These are phyloP conservation scores for Streptanthus diversifolius DNA, from an alignment of 345 rosid genomes.

Conservation along the genomic window DNA sequence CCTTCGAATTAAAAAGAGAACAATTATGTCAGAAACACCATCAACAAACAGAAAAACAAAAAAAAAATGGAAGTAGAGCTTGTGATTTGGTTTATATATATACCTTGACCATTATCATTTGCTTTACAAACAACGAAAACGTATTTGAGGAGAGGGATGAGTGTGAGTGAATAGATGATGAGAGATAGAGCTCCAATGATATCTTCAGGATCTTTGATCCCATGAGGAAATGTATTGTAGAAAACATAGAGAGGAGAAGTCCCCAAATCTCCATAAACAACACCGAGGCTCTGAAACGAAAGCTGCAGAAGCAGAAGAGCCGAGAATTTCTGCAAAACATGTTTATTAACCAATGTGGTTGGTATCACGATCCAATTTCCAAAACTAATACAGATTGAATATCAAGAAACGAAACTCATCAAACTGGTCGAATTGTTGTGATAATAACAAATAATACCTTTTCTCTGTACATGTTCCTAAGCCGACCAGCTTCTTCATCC, in stretches of 20 bases:
- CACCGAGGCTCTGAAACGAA: slow-evolving; percentile 75
- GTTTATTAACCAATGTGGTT: background rate
- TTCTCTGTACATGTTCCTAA: slow-evolving; percentile 73
- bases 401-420: too few species aligned
- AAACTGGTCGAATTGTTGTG: too few species aligned
- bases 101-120: slow-evolving; percentile 77
- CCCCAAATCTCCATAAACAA: slow-evolving; percentile 75
- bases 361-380: too few species aligned
- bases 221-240: slow-evolving; percentile 66
- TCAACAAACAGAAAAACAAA: background rate
- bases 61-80: background rate
- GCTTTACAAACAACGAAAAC: slow-evolving; percentile 71
- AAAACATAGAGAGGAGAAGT: slow-evolving; percentile 74
- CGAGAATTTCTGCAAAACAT: slow-evolving; percentile 52
- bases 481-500: slow-evolving; percentile 97
- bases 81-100: background rate
- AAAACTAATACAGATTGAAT: too few species aligned
- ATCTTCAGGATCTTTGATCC: slow-evolving; percentile 58
- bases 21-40: background rate
- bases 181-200: slow-evolving; percentile 67
- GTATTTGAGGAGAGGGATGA: slow-evolving; percentile 71
- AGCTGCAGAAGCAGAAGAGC: slow-evolving; percentile 56
- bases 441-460: slow-evolving; percentile 31
- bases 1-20: slow-evolving; percentile 44
- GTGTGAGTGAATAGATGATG: slow-evolving; percentile 67